Percentiles rank a stretch among this genome's conserved stretches.
Conservation (phyloP, 495 filamentous ascomycete species). For the Aspergillus egyptiacus region DNA sequence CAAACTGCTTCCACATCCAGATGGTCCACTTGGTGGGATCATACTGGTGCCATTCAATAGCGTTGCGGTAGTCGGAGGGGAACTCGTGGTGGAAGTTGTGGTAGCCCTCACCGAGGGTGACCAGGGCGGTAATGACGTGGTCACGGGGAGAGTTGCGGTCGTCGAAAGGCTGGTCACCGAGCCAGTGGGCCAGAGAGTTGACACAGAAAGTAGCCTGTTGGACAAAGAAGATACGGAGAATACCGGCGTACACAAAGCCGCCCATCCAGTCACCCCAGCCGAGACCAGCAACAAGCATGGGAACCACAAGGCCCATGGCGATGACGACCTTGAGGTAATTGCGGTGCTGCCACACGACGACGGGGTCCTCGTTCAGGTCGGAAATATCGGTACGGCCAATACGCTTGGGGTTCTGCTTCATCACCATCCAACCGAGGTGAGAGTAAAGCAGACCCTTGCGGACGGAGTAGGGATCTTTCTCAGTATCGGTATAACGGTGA, state of each 20-base stretch:
- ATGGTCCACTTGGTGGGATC: conserved; percentile 99
- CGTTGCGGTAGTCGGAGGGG: conserved; percentile 97
- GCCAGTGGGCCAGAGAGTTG: conserved; percentile 98
- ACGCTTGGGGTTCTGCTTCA: conserved; percentile 90
- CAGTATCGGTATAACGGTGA: conserved; percentile 98
- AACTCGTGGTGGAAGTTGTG: conserved; percentile 99
- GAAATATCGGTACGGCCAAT: conserved; percentile 95
- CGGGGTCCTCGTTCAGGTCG: conserved; percentile 89
- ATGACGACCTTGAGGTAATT: conserved; percentile 88
- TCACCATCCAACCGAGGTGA: conserved; percentile 89
- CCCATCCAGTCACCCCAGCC: conserved; percentile 87
- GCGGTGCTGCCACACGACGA: conserved; percentile 92
- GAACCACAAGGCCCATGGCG: conserved; percentile 81
- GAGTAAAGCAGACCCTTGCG: conserved; percentile 97
- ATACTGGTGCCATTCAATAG: conserved; percentile 96
- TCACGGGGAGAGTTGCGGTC: conserved; percentile 98
- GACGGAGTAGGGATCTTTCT: conserved; percentile 98
- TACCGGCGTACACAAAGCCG: conserved; percentile 91
- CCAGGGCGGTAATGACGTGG: conserved; percentile 89
- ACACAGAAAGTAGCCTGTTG: conserved; percentile 99
- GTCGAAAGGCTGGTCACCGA: conserved; percentile 98
- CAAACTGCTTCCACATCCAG: conserved; percentile 88
- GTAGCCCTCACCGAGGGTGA: conserved; percentile 96
- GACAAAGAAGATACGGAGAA: conserved; percentile 95
- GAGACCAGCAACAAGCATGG: conserved; percentile 76